Evolutionary conservation across 768 basidiomycete species (phyloP).

Genomic region (Phaeotremella skinneri): DNA sequence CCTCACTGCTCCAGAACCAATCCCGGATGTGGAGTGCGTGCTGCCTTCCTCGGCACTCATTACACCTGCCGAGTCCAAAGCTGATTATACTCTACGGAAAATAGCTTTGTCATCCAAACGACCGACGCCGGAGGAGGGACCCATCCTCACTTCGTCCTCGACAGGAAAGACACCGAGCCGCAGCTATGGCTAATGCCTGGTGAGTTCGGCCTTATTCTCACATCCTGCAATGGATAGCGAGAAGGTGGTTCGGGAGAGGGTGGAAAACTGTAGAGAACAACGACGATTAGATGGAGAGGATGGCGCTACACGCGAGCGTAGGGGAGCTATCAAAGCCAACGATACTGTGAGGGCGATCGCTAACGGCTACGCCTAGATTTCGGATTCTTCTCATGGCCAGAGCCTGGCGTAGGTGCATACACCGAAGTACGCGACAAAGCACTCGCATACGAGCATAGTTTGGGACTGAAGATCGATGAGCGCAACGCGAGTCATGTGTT

Average conservation of each 20-base stretch:
- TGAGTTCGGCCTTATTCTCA: constrained; percentile 1
- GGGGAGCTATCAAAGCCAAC: too few species aligned
- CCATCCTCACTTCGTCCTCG: constrained; percentile 30
- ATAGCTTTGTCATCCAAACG: constrained; percentile 34
- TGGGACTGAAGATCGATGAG: constrained; percentile 13
- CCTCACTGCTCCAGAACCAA: constrained; percentile 25
- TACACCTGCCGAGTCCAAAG: neutral
- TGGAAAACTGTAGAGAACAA: too few species aligned
- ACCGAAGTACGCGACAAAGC: constrained; percentile 22
- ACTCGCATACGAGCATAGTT: constrained; percentile 19
- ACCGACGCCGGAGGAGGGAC: constrained; percentile 30
- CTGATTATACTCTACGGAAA: constrained; percentile 8
- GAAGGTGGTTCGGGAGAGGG: too few species aligned
- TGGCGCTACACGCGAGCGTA: too few species aligned
- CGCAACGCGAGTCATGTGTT: constrained; percentile 6
- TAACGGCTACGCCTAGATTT: constrained; percentile 15
- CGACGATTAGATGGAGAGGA: too few species aligned
- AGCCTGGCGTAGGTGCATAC: constrained; percentile 30
- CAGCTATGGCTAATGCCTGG: constrained; percentile 45
- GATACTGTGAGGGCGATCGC: too few species aligned
- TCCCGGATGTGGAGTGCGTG: constrained; percentile 39
- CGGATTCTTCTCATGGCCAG: constrained; percentile 40
- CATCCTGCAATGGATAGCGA: too few species aligned
- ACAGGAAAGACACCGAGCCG: constrained; percentile 25
- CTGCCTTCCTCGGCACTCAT: neutral